A percentile compares a stretch with the other conserved stretches of the same genome.
Evolutionary conservation across 306 rosid species (phyloP).

Genomic region (Notholithocarpus densiflorus): DNA sequence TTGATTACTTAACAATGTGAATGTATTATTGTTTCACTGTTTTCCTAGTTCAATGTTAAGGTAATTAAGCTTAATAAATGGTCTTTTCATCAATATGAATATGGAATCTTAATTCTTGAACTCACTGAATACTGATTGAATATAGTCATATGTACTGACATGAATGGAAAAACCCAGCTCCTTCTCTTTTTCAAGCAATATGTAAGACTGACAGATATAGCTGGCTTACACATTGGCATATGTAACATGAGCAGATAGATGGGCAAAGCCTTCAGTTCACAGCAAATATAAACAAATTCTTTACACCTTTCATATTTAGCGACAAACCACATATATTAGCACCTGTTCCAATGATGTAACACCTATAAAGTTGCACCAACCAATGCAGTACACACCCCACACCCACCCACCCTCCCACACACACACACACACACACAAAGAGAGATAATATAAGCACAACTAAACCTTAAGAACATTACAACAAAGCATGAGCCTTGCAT

Average conservation of each 20-base stretch:
- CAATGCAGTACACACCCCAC: neutral
- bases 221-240: neutral
- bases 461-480: neutral
- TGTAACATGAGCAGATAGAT: neutral
- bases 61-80: too few relatives aligned
- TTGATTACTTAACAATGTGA: neutral
- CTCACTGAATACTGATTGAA: neutral
- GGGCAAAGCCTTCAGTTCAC: too few relatives aligned
- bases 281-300: neutral
- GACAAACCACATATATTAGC: neutral
- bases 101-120: neutral
- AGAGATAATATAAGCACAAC: neutral
- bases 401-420: too few relatives aligned
- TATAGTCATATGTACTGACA: neutral
- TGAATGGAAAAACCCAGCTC: too few relatives aligned
- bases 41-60: neutral
- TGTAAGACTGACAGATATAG: neutral
- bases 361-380: conserved; percentile 8
- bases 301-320: neutral
- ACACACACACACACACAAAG: too few relatives aligned
- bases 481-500: neutral
- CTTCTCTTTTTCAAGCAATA: too few relatives aligned
- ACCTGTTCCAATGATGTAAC: conserved; percentile 6
- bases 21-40: neutral
- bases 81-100: too few relatives aligned